These are phyloP conservation scores for Aschersonia sp. DNA, from an alignment of 2,329 filamentous ascomycete genomes.

Conservation along the genomic window DNA sequence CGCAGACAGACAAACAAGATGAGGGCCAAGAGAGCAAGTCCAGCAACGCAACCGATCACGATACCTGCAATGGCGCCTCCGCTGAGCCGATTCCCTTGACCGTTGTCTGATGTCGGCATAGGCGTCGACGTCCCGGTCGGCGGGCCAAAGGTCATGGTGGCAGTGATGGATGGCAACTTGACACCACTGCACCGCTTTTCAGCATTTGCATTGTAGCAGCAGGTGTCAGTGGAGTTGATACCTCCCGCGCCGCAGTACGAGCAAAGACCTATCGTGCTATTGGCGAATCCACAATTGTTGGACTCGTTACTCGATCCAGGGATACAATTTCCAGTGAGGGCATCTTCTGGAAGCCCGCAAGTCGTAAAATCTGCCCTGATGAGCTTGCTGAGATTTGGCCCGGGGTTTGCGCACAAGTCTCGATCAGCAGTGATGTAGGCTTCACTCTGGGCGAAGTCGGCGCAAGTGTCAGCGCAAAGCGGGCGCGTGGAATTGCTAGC, in stretches of 20 bases:
- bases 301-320: conserved; percentile 67
- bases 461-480: conserved; percentile 81
- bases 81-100: conserved; percentile 38
- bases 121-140: conserved; percentile 29
- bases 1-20: conserved; percentile 54
- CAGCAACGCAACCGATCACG: conserved; percentile 66
- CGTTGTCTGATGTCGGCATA: conserved; percentile 6
- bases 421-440: conserved; percentile 66
- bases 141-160: conserved; percentile 46
- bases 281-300: conserved; percentile 71
- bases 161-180: conserved; percentile 60
- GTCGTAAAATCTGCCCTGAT: conserved; percentile 88
- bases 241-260: conserved; percentile 74
- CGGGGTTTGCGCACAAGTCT: conserved; percentile 55
- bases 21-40: conserved; percentile 52
- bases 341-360: conserved; percentile 69
- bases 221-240: conserved; percentile 86
- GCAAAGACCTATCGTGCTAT: conserved; percentile 63
- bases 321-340: conserved; percentile 65
- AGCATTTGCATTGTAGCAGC: conserved; percentile 75
- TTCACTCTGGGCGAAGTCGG: conserved; percentile 78
- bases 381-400: conserved; percentile 51
- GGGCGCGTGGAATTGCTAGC: conserved; percentile 52
- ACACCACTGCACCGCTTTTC: conserved; percentile 60
- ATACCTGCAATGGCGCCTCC: conserved; percentile 87